Evolutionary conservation across 2,329 filamentous ascomycete genomes (phyloP).

Genomic region (Kalaharituber pfeilii): DNA sequence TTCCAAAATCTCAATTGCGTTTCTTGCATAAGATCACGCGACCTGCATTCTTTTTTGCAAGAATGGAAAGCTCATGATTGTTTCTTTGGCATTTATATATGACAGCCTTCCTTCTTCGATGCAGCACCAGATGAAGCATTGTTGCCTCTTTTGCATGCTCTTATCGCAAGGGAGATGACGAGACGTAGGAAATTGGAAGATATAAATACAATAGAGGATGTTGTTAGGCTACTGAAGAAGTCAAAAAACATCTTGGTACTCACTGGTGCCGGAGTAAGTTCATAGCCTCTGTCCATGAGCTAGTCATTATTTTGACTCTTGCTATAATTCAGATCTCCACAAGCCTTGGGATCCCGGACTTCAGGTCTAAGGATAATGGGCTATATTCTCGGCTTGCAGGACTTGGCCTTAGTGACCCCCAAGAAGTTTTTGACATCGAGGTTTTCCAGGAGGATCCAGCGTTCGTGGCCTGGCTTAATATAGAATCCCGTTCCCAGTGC

Average conservation of each 20-base stretch:
- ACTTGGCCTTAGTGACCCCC: constrained; percentile 63
- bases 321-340: constrained; percentile 52
- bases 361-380: constrained; percentile 80
- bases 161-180: constrained; percentile 60
- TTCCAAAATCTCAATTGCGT: not conserved
- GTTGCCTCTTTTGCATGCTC: constrained; percentile 55
- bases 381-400: constrained; percentile 73
- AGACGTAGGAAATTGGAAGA: constrained; percentile 62
- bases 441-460: constrained; percentile 72
- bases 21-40: not conserved
- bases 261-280: constrained; percentile 60
- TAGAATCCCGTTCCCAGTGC: not conserved
- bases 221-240: constrained; percentile 54
- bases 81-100: constrained; percentile 5
- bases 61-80: constrained; percentile 1
- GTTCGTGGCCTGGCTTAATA: constrained; percentile 11
- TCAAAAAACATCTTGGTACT: constrained; percentile 78
- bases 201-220: constrained; percentile 79
- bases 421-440: constrained; percentile 86
- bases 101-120: constrained; percentile 53
- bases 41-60: not conserved
- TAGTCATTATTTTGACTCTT: not conserved
- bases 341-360: constrained; percentile 90
- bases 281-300: too few species aligned
- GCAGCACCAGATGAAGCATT: constrained; percentile 56